These are phyloP conservation scores for Lipomyces japonicus DNA, from an alignment of 805 yeast species.

Conservation along the genomic window DNA sequence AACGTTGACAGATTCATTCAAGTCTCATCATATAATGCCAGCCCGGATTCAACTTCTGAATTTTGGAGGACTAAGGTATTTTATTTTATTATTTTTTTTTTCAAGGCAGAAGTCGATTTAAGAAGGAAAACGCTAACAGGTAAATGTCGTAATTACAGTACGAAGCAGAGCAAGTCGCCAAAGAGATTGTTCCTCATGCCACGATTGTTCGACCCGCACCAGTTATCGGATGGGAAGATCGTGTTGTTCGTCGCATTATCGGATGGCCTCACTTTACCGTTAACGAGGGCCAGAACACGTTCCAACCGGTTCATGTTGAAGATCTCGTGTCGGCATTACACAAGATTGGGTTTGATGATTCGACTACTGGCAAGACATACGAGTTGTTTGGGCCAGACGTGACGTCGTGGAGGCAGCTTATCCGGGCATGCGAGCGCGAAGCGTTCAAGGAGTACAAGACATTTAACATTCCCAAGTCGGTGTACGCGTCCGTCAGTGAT, in stretches of 20 bases:
- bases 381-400: constrained; percentile 73
- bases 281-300: constrained; percentile 56
- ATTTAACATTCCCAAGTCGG: constrained; percentile 42
- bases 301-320: constrained; percentile 68
- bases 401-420: constrained; percentile 57
- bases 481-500: constrained; percentile 40
- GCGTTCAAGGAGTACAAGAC: constrained; percentile 45
- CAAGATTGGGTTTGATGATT: constrained; percentile 73
- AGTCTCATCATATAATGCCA: constrained; percentile 75
- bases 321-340: constrained; percentile 80
- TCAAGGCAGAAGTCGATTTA: constrained; percentile 12
- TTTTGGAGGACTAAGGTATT: constrained; percentile 77
- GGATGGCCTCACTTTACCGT: constrained; percentile 60
- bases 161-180: constrained; percentile 66
- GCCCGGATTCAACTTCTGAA: constrained; percentile 61
- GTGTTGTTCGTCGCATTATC: constrained; percentile 59
- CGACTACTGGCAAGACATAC: constrained; percentile 69
- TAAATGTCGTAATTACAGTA: neutral
- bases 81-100: no score
- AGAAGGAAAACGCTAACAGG: no score
- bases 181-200: constrained; percentile 63
- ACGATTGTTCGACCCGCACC: constrained; percentile 85
- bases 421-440: constrained; percentile 65
- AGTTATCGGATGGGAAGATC: constrained; percentile 71
- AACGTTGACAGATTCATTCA: constrained; percentile 73